phyloP scores from a whole-genome alignment of 1,284 basidiomycete genomes.

The Puccinia coronata region DNA sequence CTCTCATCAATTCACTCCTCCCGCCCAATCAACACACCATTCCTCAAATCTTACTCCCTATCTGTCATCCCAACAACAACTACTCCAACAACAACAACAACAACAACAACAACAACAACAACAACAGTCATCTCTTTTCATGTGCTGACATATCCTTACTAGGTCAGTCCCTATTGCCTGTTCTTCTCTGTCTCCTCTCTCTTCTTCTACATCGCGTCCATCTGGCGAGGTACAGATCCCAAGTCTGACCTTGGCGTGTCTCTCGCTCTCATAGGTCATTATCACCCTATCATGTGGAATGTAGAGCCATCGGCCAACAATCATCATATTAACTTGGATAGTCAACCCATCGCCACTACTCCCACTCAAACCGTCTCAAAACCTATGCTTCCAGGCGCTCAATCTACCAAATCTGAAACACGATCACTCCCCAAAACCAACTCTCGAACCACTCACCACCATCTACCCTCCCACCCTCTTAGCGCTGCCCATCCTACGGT shows the following conservation, averaged over 20 bases:
- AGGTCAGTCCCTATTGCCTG: background rate
- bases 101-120: too few relatives aligned
- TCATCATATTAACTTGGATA: background rate
- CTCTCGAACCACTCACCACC: background rate
- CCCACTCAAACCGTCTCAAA: background rate
- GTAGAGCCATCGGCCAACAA: conserved; percentile 1
- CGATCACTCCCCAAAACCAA: background rate
- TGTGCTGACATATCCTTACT: conserved; percentile 16
- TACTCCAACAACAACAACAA: too few relatives aligned
- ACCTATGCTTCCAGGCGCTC: conserved; percentile 15
- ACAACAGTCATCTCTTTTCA: background rate
- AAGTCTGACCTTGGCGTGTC: background rate
- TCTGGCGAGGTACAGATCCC: too few relatives aligned
- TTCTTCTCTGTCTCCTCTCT: background rate
- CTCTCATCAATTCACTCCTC: too few relatives aligned
- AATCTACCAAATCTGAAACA: conserved; percentile 20
- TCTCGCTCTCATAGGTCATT: background rate
- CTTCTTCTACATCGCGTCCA: background rate
- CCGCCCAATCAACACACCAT: background rate
- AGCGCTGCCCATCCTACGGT: background rate
- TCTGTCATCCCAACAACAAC: conserved; percentile 3
- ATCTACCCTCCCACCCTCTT: background rate
- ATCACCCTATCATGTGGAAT: conserved; percentile 17
- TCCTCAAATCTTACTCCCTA: background rate
- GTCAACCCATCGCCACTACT: background rate